Evolutionary conservation across 202 grass and related monocot species (phyloP).

Genomic region (Alloteropsis angusta): DNA sequence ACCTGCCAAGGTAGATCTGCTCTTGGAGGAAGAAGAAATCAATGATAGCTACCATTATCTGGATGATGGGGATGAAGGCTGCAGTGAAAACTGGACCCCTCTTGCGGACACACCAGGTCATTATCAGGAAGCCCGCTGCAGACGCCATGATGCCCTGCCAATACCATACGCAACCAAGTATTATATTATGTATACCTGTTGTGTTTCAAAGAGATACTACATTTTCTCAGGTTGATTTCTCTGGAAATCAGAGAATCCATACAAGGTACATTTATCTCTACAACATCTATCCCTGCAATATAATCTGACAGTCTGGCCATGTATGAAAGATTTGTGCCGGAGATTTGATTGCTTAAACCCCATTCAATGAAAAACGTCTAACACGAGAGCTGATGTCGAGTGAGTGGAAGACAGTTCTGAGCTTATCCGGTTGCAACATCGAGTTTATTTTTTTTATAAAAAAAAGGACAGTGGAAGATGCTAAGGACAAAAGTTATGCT

Average conservation of each 20-base stretch:
- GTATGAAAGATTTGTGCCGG: not conserved
- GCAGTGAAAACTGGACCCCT: conserved; percentile 76
- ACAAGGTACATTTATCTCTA: not conserved
- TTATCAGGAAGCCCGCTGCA: conserved; percentile 45
- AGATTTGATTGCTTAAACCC: too few species aligned
- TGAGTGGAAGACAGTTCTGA: not conserved
- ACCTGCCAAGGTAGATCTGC: conserved; percentile 68
- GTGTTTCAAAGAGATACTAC: not conserved
- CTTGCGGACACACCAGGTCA: conserved; percentile 88
- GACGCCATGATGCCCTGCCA: conserved; percentile 57
- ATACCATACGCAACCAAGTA: conserved; percentile 1
- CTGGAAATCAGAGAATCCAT: not conserved
- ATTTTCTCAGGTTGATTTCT: not conserved
- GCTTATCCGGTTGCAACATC: not conserved
- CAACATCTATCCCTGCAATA: not conserved
- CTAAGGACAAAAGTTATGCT: not conserved
- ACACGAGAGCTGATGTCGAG: not conserved
- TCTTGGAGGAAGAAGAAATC: conserved; percentile 66
- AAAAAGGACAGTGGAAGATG: not conserved
- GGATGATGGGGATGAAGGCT: conserved; percentile 65
- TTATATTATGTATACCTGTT: not conserved
- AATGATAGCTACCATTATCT: conserved; percentile 67
- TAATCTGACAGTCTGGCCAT: not conserved
- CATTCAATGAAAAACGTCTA: too few species aligned
- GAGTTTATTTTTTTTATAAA: not conserved